Evolutionary conservation across 768 basidiomycete species (phyloP).

Genomic region (Mycena haematopus): DNA sequence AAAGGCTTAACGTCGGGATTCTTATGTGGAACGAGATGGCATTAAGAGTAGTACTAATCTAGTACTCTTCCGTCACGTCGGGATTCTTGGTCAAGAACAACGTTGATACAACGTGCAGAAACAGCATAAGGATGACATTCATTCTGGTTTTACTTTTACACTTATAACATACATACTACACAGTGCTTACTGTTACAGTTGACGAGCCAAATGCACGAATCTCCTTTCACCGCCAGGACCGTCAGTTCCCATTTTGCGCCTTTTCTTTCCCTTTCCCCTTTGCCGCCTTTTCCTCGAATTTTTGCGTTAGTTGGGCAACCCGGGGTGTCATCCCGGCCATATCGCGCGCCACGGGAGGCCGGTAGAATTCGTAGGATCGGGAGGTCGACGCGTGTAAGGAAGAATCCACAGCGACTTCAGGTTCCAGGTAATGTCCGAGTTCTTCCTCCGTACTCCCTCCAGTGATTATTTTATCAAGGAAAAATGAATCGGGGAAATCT

Average conservation of each 20-base stretch:
- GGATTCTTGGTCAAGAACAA: background rate
- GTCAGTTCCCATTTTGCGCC: background rate
- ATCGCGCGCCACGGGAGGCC: background rate
- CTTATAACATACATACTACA: slow-evolving; percentile 5
- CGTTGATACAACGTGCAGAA: slow-evolving; percentile 18
- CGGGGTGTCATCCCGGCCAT: slow-evolving; percentile 6
- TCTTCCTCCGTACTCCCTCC: background rate
- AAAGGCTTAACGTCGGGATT: slow-evolving; percentile 2
- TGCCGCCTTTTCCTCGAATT: slow-evolving; percentile 1
- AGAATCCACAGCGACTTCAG: slow-evolving; percentile 6
- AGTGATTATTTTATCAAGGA: background rate
- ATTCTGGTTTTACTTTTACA: background rate
- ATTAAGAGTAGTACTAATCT: no score
- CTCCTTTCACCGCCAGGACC: no score
- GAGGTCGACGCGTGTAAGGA: background rate
- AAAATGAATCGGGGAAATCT: background rate
- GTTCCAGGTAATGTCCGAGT: background rate
- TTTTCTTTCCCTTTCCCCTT: slow-evolving; percentile 6
- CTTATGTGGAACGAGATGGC: no score
- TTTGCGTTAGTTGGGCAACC: slow-evolving; percentile 1
- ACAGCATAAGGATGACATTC: no score
- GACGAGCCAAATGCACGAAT: no score
- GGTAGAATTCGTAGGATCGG: slow-evolving; percentile 9
- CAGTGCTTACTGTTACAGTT: background rate
- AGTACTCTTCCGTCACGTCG: no score